Percentiles rank a stretch among this genome's conserved stretches.
These are phyloP conservation scores for Paramecium tetraurelia DNA, from an alignment of 73 alveolate genomes.

Conservation along the genomic window DNA sequence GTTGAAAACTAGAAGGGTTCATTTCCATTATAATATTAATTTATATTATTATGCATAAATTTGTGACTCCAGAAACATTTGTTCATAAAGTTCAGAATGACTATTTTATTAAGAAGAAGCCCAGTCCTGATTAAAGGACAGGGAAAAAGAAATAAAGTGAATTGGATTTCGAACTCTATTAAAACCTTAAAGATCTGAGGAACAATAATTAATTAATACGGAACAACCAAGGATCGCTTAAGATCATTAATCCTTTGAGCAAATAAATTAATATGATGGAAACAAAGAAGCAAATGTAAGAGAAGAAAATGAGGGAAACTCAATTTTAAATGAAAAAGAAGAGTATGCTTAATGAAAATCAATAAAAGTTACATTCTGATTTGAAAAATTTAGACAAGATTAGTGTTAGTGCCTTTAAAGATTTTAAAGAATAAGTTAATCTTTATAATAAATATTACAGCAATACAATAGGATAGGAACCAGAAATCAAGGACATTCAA, in stretches of 20 bases:
- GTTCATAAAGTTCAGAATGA: background rate
- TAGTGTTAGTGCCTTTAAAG: background rate
- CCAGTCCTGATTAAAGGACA: background rate
- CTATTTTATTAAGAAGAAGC: background rate
- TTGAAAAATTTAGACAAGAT: background rate
- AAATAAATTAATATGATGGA: background rate
- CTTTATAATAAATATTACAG: constrained; percentile 32
- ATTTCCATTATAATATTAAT: background rate
- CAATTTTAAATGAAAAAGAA: background rate
- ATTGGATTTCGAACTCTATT: background rate
- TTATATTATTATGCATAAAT: background rate
- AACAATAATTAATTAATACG: background rate
- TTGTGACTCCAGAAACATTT: constrained; percentile 14
- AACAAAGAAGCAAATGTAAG: background rate
- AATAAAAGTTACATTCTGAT: background rate
- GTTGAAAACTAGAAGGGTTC: background rate
- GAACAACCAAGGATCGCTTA: background rate
- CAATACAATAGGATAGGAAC: background rate
- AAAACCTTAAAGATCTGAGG: background rate
- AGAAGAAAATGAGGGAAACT: background rate
- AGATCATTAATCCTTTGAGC: background rate
- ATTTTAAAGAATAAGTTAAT: background rate
- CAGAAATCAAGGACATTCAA: background rate
- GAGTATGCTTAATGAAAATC: background rate
- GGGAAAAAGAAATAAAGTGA: background rate